Percentiles rank a stretch among this genome's conserved stretches.
Evolutionary conservation across 331 rosid species (phyloP).

Genomic region (Phaseolus coccineus): DNA sequence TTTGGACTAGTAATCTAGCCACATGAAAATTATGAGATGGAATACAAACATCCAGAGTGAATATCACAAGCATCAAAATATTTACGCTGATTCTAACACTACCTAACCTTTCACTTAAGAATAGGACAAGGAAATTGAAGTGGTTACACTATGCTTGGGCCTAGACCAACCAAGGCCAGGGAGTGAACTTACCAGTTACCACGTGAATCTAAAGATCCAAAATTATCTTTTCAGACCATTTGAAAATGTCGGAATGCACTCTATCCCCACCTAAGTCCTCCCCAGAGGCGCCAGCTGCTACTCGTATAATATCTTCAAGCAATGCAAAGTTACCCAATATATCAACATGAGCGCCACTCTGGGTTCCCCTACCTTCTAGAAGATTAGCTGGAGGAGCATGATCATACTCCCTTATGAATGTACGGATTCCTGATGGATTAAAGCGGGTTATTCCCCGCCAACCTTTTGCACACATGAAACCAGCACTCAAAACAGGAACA

Average conservation of each 20-base stretch:
- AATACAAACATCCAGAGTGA: not conserved
- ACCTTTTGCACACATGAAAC: constrained; percentile 88
- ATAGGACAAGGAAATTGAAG: constrained; percentile 13
- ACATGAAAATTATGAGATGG: not conserved
- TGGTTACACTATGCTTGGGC: constrained; percentile 7
- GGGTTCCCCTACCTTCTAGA: constrained; percentile 91
- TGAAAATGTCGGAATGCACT: constrained; percentile 74
- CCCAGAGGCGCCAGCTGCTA: constrained; percentile 86
- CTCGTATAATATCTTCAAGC: constrained; percentile 81
- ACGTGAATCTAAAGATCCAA: constrained; percentile 57
- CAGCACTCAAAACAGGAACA: constrained; percentile 89
- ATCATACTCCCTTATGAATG: constrained; percentile 73
- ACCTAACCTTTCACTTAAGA: constrained; percentile 8
- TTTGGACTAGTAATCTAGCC: constrained; percentile 27
- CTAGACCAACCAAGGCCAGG: not conserved
- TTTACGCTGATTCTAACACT: constrained; percentile 7
- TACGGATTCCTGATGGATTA: constrained; percentile 79
- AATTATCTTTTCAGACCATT: constrained; percentile 81
- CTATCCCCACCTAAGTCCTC: constrained; percentile 83
- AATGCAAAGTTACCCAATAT: constrained; percentile 91
- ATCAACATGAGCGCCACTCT: constrained; percentile 94
- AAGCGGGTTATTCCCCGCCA: constrained; percentile 90
- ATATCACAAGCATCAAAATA: constrained; percentile 28
- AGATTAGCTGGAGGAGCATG: constrained; percentile 90
- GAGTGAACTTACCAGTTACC: constrained; percentile 55